Evolutionary conservation across 345 rosid species (phyloP).

Genomic region (Dovyalis caffra): DNA sequence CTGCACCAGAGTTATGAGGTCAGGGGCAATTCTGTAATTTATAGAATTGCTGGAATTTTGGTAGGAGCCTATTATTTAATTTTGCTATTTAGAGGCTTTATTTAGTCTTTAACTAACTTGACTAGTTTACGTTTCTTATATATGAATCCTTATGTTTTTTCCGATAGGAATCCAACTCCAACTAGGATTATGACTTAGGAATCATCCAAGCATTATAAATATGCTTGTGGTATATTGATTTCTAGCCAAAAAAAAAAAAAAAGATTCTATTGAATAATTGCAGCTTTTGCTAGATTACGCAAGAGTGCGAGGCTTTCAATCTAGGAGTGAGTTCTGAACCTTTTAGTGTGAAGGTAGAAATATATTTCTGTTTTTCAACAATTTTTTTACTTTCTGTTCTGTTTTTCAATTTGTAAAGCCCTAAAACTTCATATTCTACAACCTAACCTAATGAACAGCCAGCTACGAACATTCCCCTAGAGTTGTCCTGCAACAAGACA

Average conservation of each 20-base stretch:
- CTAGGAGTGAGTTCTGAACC: background rate
- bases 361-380: background rate
- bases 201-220: background rate
- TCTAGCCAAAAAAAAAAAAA: too few species aligned
- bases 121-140: background rate
- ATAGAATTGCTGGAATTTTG: background rate
- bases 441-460: background rate
- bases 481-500: background rate
- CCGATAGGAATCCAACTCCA: background rate
- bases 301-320: background rate
- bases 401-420: background rate
- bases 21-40: background rate
- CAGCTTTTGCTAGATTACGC: background rate
- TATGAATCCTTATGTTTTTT: background rate
- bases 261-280: background rate
- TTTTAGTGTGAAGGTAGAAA: background rate
- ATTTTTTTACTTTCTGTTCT: background rate
- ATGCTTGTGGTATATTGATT: background rate
- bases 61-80: background rate
- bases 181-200: too few species aligned
- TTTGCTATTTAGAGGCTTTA: background rate
- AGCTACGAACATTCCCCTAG: background rate
- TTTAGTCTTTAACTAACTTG: background rate
- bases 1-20: background rate
- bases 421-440: background rate